Evolutionary conservation across 1,284 basidiomycete species (phyloP).

Genomic region (Fomitopsis schrenkii): DNA sequence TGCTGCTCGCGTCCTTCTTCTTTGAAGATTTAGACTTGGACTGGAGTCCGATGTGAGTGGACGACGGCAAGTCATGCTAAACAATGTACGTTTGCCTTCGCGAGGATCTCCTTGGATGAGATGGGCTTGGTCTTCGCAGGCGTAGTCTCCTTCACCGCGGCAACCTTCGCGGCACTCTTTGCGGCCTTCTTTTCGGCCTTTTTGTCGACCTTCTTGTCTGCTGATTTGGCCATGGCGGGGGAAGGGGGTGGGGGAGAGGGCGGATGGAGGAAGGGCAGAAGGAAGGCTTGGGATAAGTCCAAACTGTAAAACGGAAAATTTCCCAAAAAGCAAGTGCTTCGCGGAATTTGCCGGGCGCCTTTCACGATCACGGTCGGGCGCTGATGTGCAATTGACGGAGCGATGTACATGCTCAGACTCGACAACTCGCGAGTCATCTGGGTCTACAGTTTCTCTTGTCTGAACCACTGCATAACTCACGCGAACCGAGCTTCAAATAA

Average conservation of each 20-base stretch:
- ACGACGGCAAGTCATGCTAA: neutral
- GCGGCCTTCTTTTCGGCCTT: conserved; percentile 37
- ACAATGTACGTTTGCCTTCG: conserved; percentile 22
- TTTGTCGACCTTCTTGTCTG: conserved; percentile 38
- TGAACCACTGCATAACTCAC: neutral
- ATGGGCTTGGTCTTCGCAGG: conserved; percentile 24
- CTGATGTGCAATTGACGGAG: no score
- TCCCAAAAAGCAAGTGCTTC: conserved; percentile 12
- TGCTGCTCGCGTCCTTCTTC: conserved; percentile 19
- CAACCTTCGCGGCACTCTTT: conserved; percentile 25
- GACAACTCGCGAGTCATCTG: no score
- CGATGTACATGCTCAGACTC: no score
- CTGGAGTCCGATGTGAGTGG: conserved; percentile 9
- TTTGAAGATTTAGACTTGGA: conserved; percentile 26
- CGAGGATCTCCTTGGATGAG: conserved; percentile 30
- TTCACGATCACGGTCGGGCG: neutral
- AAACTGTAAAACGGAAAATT: conserved; percentile 14
- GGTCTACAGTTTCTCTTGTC: no score
- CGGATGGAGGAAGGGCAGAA: conserved; percentile 1
- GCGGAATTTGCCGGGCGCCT: conserved; percentile 8
- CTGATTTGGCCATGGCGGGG: conserved; percentile 9
- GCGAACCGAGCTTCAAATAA: neutral
- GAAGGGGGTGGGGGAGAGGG: conserved; percentile 12
- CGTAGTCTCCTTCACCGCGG: conserved; percentile 17
- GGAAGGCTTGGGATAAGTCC: conserved; percentile 8